phyloP scores from a whole-genome alignment of 2,329 filamentous ascomycete species.

The Cladosporium sp. region DNA sequence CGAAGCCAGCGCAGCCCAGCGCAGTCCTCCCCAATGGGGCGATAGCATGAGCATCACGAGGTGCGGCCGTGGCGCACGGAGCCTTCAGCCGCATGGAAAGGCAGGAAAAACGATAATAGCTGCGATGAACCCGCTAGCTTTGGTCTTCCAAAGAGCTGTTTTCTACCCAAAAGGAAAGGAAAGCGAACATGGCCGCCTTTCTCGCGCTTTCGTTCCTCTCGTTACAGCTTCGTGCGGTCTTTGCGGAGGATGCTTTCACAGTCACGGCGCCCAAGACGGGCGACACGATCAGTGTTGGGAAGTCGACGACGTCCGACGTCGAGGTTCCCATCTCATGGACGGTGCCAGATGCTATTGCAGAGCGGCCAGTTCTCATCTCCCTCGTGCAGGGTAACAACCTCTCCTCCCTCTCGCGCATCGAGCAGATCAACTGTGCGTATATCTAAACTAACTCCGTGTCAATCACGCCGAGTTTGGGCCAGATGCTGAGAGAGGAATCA shows the following conservation, averaged over 20 bases:
- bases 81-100: too few relatives aligned
- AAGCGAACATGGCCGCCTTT: not conserved
- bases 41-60: too few relatives aligned
- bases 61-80: too few relatives aligned
- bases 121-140: too few relatives aligned
- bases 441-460: too few relatives aligned
- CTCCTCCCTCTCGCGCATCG: not conserved
- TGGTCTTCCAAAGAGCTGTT: too few relatives aligned
- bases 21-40: too few relatives aligned
- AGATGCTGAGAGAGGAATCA: too few relatives aligned
- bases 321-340: slow-evolving; percentile 9
- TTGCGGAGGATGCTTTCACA: not conserved
- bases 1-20: too few relatives aligned
- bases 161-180: too few relatives aligned
- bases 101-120: too few relatives aligned
- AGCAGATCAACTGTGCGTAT: slow-evolving; percentile 5
- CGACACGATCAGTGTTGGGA: slow-evolving; percentile 1
- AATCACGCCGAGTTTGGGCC: too few relatives aligned
- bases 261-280: slow-evolving; percentile 3
- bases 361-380: slow-evolving; percentile 5
- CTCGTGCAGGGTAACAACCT: slow-evolving; percentile 6
- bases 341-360: not conserved
- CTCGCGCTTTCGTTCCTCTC: not conserved
- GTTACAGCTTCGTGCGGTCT: not conserved
- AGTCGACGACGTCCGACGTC: not conserved